A percentile compares a stretch with the other conserved stretches of the same genome.
Evolutionary conservation across 129 eudicot genomes (phyloP).

Genomic region (Pittosporum tobira): DNA sequence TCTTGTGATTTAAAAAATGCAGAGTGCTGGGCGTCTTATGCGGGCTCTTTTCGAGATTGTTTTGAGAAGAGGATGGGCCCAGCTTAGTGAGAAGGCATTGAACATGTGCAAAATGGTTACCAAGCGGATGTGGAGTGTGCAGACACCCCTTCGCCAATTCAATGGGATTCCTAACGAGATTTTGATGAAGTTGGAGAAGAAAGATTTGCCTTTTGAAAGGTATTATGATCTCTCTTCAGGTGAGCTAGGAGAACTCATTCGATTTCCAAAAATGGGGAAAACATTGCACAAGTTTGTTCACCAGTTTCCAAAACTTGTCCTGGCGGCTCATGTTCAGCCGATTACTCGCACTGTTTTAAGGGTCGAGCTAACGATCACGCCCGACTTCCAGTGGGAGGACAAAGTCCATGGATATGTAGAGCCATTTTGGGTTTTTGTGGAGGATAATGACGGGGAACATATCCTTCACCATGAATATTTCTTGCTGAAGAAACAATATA

Average conservation of each 20-base stretch:
- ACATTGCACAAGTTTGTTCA: slow-evolving; percentile 62
- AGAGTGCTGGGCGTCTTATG: slow-evolving; percentile 99
- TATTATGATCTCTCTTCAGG: slow-evolving; percentile 82
- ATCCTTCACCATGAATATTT: slow-evolving; percentile 92
- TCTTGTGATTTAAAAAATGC: slow-evolving; percentile 22
- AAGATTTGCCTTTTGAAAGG: slow-evolving; percentile 93
- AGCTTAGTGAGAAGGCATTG: slow-evolving; percentile 81
- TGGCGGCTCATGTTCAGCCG: slow-evolving; percentile 95
- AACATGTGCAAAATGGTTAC: slow-evolving; percentile 82
- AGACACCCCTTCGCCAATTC: slow-evolving; percentile 92
- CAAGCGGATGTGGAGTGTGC: slow-evolving; percentile 94
- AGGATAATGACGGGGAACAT: slow-evolving; percentile 84
- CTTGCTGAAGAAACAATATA: slow-evolving; percentile 79
- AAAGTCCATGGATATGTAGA: slow-evolving; percentile 85
- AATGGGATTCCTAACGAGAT: slow-evolving; percentile 63
- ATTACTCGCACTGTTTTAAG: slow-evolving; percentile 75
- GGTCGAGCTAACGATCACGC: slow-evolving; percentile 81
- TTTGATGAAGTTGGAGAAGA: slow-evolving; percentile 76
- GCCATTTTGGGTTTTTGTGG: slow-evolving; percentile 94
- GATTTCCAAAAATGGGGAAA: slow-evolving; percentile 61
- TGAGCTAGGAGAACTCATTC: slow-evolving; percentile 83
- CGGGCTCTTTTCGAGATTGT: slow-evolving; percentile 95
- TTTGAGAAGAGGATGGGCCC: slow-evolving; percentile 98
- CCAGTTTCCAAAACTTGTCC: slow-evolving; percentile 81
- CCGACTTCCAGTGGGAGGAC: slow-evolving; percentile 95